These are phyloP conservation scores for Pestalotiopsis sp. DNA, from an alignment of 2,329 filamentous ascomycete genomes.

Conservation along the genomic window DNA sequence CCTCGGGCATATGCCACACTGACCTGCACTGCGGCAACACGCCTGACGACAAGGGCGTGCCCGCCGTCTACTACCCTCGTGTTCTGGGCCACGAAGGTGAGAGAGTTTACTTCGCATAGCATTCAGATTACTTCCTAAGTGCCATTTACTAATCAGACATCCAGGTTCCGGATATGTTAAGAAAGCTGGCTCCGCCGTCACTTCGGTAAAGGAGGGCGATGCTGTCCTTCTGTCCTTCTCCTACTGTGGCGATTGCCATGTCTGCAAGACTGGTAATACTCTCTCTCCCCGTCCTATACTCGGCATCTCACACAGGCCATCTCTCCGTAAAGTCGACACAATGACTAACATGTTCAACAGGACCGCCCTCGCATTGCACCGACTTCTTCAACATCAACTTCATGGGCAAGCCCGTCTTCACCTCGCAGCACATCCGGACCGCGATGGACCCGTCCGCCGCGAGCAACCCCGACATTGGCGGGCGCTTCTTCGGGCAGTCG, in stretches of 20 bases:
- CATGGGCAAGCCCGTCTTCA: constrained; percentile 49
- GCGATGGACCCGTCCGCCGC: constrained; percentile 40
- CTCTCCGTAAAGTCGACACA: background rate
- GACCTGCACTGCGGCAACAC: constrained; percentile 50
- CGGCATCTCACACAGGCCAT: background rate
- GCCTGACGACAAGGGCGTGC: constrained; percentile 30
- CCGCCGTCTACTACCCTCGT: constrained; percentile 44
- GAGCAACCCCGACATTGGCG: constrained; percentile 42
- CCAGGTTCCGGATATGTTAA: constrained; percentile 50
- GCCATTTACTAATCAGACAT: background rate
- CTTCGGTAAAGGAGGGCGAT: constrained; percentile 44
- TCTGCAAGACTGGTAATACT: constrained; percentile 39
- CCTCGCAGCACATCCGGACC: background rate
- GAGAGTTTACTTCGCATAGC: no score
- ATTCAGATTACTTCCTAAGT: no score
- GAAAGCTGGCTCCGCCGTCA: constrained; percentile 42
- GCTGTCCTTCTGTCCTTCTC: constrained; percentile 50
- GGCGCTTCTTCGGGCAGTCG: constrained; percentile 30
- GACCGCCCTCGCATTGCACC: constrained; percentile 49
- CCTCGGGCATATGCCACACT: constrained; percentile 58
- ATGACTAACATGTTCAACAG: constrained; percentile 16
- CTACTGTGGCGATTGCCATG: constrained; percentile 49
- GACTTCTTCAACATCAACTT: constrained; percentile 55
- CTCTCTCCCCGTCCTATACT: background rate
- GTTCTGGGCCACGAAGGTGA: constrained; percentile 58